Evolutionary conservation across 73 alveolate species (phyloP).

Genomic region (Paramecium bursaria): DNA sequence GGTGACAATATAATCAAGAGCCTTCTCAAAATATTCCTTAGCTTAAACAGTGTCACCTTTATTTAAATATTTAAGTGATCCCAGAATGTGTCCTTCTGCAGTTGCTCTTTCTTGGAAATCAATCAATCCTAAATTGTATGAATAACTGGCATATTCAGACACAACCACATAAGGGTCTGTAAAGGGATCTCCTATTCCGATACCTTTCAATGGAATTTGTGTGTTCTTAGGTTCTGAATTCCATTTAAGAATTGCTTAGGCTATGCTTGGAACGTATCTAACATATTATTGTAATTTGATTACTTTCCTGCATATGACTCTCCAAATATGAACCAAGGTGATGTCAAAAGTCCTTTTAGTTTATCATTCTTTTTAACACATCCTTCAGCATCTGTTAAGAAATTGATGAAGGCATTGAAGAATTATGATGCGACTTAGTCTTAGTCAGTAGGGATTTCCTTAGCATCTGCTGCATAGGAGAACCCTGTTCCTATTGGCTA

Average conservation of each 20-base stretch:
- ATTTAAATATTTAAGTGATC: slow-evolving; percentile 15
- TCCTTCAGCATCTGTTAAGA: slow-evolving; percentile 12
- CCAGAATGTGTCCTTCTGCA: neutral
- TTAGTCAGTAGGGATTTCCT: slow-evolving; percentile 51
- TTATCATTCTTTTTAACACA: slow-evolving; percentile 18
- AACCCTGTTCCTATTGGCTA: slow-evolving; percentile 65
- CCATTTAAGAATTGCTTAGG: slow-evolving; percentile 67
- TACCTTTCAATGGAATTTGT: slow-evolving; percentile 29
- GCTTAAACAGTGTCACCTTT: neutral
- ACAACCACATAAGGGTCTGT: slow-evolving; percentile 48
- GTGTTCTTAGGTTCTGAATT: neutral
- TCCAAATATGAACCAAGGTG: slow-evolving; percentile 69
- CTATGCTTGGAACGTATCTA: slow-evolving; percentile 89
- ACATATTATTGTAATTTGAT: neutral
- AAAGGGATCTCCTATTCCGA: slow-evolving; percentile 52
- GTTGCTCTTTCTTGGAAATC: slow-evolving; percentile 34
- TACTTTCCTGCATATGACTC: slow-evolving; percentile 96
- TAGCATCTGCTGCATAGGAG: slow-evolving; percentile 28
- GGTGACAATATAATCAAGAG: neutral
- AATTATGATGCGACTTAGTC: slow-evolving; percentile 28
- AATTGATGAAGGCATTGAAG: slow-evolving; percentile 40
- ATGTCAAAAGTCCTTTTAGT: neutral
- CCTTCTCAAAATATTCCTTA: neutral
- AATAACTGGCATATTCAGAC: slow-evolving; percentile 6
- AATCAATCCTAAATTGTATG: slow-evolving; percentile 17